Evolutionary conservation across 2,329 filamentous ascomycete genomes (phyloP), one percentile per base, ranked within the genome.

Genomic region (Pseudophaeomoniella oleicola): DNA sequence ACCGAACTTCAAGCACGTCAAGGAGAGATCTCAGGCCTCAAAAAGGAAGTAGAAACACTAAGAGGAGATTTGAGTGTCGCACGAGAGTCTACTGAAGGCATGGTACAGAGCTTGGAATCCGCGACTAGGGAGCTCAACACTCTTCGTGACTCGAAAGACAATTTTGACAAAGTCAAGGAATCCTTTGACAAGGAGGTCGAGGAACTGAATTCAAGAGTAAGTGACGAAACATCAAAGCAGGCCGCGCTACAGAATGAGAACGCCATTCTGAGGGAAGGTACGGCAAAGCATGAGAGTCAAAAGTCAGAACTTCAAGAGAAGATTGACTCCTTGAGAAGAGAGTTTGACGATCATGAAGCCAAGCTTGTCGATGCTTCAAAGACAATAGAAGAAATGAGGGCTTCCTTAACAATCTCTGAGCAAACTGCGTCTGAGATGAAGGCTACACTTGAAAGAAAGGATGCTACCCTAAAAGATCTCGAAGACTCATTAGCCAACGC

Each of bases 1-100:
- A 68, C 72, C 1, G 80, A 90, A 46, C 56, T 90, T 3, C 68
- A 76, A 36, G 71, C 77, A 39, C 82, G 81, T 49, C 64, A 78
- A 9, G 71, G 73, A 30, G 78, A 88, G 55, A 75, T 90, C 27
- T 71, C 75, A 36, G 70, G 67, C 32, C 71, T 96, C 11, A 78
- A 78, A 45, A 58, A 64, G 3, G 75, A 90, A 47, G 73, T 92
- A 17, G 66, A 71, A 14, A 67, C 62, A 2, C 62, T 94, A 15
- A 77, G 79, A 55, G 64, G 71, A 3, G 81, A 92, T 46, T 64
- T 94, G 3, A 69, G 72, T 2, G 71, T 75, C 10, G 75, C 77
- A 6, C 75, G 81, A 45, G 80, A 90, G 49, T 80, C 78, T 31
- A 76, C 72, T 30, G 62, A 73, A 40, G 68, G 71, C n/a, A 68